Evolutionary conservation across 345 rosid genomes (phyloP).

Genomic region (Rhodamnia argentea): DNA sequence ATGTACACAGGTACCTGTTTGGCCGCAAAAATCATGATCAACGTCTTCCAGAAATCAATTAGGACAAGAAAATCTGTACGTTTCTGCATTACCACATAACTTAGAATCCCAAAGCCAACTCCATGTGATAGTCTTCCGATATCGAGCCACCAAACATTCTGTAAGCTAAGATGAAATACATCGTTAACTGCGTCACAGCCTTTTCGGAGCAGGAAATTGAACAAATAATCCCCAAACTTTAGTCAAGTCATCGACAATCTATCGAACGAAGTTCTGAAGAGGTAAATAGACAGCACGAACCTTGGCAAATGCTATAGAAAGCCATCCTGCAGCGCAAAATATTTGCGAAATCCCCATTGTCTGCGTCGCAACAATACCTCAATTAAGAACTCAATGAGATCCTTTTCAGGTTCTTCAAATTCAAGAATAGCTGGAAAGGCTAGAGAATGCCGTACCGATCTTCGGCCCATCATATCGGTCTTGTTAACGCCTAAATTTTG

Average conservation of each 20-base stretch:
- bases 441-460: constrained; percentile 10
- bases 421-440: background rate
- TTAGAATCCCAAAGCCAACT: constrained; percentile 15
- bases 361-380: constrained; percentile 10
- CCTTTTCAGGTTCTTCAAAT: too few relatives aligned
- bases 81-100: constrained; percentile 19
- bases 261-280: background rate
- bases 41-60: background rate
- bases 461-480: constrained; percentile 22
- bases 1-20: constrained; percentile 3
- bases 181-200: background rate
- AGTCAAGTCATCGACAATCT: background rate
- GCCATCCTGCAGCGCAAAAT: constrained; percentile 42
- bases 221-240: too few relatives aligned
- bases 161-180: background rate
- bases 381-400: background rate
- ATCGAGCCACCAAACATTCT: constrained; percentile 23
- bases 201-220: too few relatives aligned
- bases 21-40: background rate
- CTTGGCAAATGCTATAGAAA: constrained; percentile 34
- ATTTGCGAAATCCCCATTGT: constrained; percentile 43
- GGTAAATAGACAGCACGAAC: background rate
- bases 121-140: constrained; percentile 23
- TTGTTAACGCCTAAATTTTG: too few relatives aligned
- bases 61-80: background rate